A percentile compares a stretch with the other conserved stretches of the same genome.
Conservation (phyloP, 495 filamentous ascomycete genomes). For the Aeminium ludgeri region DNA sequence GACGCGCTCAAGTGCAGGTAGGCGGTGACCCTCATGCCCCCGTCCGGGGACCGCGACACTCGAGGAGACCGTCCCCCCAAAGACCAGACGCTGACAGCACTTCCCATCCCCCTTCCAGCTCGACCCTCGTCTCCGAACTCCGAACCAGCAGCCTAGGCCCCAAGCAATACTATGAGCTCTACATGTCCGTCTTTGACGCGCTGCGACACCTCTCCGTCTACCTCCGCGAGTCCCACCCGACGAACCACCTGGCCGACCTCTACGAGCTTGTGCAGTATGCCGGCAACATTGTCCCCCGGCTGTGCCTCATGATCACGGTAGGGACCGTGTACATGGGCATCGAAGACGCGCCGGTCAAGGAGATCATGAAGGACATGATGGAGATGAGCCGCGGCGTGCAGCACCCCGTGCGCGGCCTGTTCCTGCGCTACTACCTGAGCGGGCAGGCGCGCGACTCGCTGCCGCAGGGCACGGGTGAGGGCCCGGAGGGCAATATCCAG, state of each 20-base stretch:
- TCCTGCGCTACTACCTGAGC: constrained; percentile 86
- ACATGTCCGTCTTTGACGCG: constrained; percentile 98
- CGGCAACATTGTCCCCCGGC: constrained; percentile 87
- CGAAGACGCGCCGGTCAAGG: constrained; percentile 94
- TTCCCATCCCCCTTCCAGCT: constrained; percentile 36
- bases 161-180: constrained; percentile 98
- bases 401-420: constrained; percentile 85
- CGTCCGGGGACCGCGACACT: too few relatives aligned
- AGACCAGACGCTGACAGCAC: constrained; percentile 3
- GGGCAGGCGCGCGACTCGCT: constrained; percentile 84
- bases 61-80: too few relatives aligned
- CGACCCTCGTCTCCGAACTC: constrained; percentile 90
- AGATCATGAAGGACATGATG: constrained; percentile 99
- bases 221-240: constrained; percentile 88
- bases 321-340: constrained; percentile 98
- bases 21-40: constrained; percentile 10
- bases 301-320: constrained; percentile 98
- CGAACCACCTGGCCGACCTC: constrained; percentile 92
- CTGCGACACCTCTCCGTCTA: constrained; percentile 91
- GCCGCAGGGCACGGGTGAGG: constrained; percentile 65
- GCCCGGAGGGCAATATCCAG: constrained; percentile 90
- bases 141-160: constrained; percentile 88
- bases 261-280: constrained; percentile 99
- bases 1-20: constrained; percentile 99
- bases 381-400: constrained; percentile 98